Percentiles rank a stretch among this genome's conserved stretches.
phyloP scores from a whole-genome alignment of 2,329 filamentous ascomycete genomes.

The Pseudopithomyces chartarum region DNA sequence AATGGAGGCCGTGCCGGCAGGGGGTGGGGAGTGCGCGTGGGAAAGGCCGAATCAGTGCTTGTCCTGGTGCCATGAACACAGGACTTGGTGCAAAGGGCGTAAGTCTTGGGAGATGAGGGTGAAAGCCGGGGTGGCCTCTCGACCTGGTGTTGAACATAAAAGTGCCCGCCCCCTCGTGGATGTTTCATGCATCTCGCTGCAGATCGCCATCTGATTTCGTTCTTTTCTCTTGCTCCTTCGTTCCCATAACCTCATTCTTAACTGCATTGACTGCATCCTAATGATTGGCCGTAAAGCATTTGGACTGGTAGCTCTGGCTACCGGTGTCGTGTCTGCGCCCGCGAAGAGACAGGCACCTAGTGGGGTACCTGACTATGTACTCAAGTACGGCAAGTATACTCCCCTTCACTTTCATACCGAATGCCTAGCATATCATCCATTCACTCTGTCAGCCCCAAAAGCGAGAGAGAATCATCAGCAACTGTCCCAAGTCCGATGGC shows the following conservation, averaged over 20 bases:
- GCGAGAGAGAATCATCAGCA: neutral
- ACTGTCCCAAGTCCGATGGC: neutral
- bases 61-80: neutral
- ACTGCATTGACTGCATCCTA: neutral
- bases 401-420: neutral
- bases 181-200: neutral
- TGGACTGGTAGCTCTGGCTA: slow-evolving; percentile 18
- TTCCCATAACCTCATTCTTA: neutral
- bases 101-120: neutral
- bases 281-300: slow-evolving; percentile 5
- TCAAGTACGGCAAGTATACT: slow-evolving; percentile 43
- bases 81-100: neutral
- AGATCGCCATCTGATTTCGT: neutral
- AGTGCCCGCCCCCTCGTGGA: neutral
- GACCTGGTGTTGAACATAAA: slow-evolving; percentile 1
- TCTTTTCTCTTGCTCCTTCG: neutral
- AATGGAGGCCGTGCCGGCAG: neutral
- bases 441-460: neutral
- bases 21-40: neutral
- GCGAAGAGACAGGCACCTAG: slow-evolving; percentile 27
- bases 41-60: slow-evolving; percentile 1
- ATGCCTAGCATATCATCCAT: neutral
- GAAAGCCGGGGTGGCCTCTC: neutral
- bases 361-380: slow-evolving; percentile 43
- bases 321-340: slow-evolving; percentile 19